Evolutionary conservation across 2,329 filamentous ascomycete genomes (phyloP), one percentile per base, ranked within the genome.

Genomic region (Tricladium varicosporioides): DNA sequence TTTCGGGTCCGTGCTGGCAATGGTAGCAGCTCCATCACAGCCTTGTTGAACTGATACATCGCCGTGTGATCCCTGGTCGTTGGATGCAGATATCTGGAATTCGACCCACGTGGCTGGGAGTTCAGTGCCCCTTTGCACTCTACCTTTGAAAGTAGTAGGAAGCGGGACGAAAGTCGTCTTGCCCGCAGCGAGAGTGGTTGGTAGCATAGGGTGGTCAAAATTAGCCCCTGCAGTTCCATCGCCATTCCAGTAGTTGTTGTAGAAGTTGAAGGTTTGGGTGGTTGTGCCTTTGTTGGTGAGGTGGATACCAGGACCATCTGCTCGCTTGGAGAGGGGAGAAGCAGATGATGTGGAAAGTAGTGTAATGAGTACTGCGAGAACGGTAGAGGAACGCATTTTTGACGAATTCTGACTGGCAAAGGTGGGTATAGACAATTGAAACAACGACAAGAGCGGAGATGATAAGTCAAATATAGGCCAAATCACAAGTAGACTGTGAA

Each of bases 241-340:
- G 52, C 72, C 74, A 60, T 76, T 74, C 72, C 71, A 74, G 65
- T 70, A 70, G 64, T 75, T 76, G 56, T 75, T 65, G 65, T 71
- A 75, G 69, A 76, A 75, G 59, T 65, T 72, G 65, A 73, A 75
- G 1, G 64, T 68, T 57, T 71, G 55, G 44, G 70, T 62, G 49
- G 67, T 67, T 15, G 59, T 49, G 14, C 70, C 70, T 51, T 71
- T 71, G 64, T 75, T 75, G 57, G 65, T 72, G n/a, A 75, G 63
- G 19, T 67, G 60, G 53, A 76, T 73, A 9, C 73, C 73, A 7
- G 73, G 69, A 2, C 66, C 65, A 27, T 10, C 32, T 7, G 22
- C 22, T 27, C 22, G 22, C 7, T 27, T 27, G 22, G 22, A 27
- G 22, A 27, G 22, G 22, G 22, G 22, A 3, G 22, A 27, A 7